Base-by-base conservation (phyloP, 805 yeast species). In the Middelhovenomyces tepae region DNA sequence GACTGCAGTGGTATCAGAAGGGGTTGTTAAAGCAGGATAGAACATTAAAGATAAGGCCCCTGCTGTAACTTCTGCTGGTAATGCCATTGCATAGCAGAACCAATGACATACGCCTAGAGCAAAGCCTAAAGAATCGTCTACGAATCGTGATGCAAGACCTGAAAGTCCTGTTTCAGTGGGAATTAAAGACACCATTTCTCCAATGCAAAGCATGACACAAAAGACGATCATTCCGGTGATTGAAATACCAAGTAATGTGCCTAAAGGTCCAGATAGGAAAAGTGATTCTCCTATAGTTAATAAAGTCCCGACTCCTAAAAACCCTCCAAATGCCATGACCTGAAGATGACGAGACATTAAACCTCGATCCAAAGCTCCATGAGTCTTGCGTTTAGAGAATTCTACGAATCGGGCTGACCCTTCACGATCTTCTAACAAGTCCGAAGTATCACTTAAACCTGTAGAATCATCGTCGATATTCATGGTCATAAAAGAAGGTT, bases 51-150 rank as follows among this genome's bases (percentile, higher is more conserved):
- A 71, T 19, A 84, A 75, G 0, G 84, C 73, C 13, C 83, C 79
- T 0, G 93, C 93, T 8, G 84, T 79, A 3, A 84, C 67, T 48
- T 83, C 94, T 0, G 87, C 73, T 0, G 94, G 86, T 39, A 82
- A 59, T 0, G 85, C 84, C 31, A 80, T 58, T 10, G 79, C 67
- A 51, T 78, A 81, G 35, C 83, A 73, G 11, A 78, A 50, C 73
- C 84, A 82, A 52, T 84, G 84, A 19, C 74, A 62, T 62, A 85
- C 70, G 1, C 89, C 87, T 48, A 73, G 37, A 56, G 78, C 72
- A 51, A 73, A 70, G 1, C 81, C 78, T 22, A 76, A 54, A 4
- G 82, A 69, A 28, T 66, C 69, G 48, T 73, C 74, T 16, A 73
- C 71, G 48, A 79, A 80, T 25, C 93, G 56, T 0, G 87, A 71